phyloP scores from a whole-genome alignment of 2,329 filamentous ascomycete species.

The Polychaeton citri region DNA sequence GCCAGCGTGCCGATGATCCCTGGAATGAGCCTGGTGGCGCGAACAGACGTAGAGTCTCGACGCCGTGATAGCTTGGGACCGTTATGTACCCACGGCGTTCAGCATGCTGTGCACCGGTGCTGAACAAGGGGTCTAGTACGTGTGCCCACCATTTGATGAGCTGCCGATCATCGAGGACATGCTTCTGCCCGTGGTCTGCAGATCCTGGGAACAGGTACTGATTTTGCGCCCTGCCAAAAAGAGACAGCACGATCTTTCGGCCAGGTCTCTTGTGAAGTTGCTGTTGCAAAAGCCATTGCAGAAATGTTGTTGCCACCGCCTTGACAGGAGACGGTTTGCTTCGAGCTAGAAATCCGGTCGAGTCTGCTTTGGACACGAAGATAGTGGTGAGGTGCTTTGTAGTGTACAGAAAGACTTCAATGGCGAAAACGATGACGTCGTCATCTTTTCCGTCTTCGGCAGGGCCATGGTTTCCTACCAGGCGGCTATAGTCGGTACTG shows the following conservation, averaged over 20 bases:
- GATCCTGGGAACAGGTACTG: conserved; percentile 95
- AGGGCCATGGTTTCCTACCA: conserved; percentile 10
- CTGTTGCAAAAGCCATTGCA: conserved; percentile 59
- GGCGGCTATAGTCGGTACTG: conserved; percentile 28
- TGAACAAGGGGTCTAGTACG: conserved; percentile 63
- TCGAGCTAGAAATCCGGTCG: conserved; percentile 69
- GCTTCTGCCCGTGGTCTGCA: conserved; percentile 70
- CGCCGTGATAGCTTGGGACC: conserved; percentile 72
- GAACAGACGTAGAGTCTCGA: conserved; percentile 47
- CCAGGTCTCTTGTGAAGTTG: conserved; percentile 33
- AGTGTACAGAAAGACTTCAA: conserved; percentile 78
- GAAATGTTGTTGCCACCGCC: conserved; percentile 58
- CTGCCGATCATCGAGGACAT: conserved; percentile 80
- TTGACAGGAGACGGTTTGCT: conserved; percentile 60
- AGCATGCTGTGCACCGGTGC: conserved; percentile 9
- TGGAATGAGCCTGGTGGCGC: conserved; percentile 13
- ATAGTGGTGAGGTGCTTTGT: conserved; percentile 70
- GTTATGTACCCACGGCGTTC: conserved; percentile 58
- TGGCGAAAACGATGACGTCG: conserved; percentile 61
- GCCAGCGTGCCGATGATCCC: conserved; percentile 24
- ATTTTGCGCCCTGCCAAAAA: conserved; percentile 83
- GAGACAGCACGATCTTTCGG: conserved; percentile 54
- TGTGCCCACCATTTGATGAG: conserved; percentile 94
- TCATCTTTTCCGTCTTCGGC: conserved; percentile 14
- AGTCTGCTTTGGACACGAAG: conserved; percentile 95